phyloP scores from a whole-genome alignment of 2,329 filamentous ascomycete species.

The Cercospora sp. region DNA sequence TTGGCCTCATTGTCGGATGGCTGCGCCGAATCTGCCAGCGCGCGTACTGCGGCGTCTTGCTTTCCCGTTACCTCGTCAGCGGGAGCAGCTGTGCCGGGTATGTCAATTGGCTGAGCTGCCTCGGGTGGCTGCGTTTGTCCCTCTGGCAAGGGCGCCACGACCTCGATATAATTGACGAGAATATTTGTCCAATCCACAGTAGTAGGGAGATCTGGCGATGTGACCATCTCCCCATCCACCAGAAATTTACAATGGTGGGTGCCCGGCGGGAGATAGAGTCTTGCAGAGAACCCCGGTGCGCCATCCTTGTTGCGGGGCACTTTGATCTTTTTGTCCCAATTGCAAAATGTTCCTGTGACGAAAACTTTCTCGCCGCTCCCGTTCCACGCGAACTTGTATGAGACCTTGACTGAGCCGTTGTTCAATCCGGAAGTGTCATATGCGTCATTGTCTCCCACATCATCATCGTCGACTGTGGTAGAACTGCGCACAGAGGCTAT shows the following conservation, averaged over 20 bases:
- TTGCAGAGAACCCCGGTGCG: constrained; percentile 64
- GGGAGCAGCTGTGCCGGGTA: constrained; percentile 33
- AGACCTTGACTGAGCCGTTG: constrained; percentile 74
- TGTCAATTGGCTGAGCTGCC: constrained; percentile 36
- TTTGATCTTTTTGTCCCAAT: constrained; percentile 93
- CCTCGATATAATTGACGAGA: constrained; percentile 96
- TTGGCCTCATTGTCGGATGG: constrained; percentile 30
- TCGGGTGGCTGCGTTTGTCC: constrained; percentile 30
- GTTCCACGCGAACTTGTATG: constrained; percentile 83
- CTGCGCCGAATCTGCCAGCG: constrained; percentile 51
- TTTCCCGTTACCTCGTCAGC: constrained; percentile 28
- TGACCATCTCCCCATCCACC: constrained; percentile 90
- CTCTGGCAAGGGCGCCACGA: constrained; percentile 45
- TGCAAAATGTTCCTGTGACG: constrained; percentile 94
- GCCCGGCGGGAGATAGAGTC: constrained; percentile 81
- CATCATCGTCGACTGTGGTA: constrained; percentile 68
- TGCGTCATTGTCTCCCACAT: constrained; percentile 66
- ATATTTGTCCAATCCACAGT: constrained; percentile 98
- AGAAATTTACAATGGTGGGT: constrained; percentile 97
- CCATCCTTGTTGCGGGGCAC: constrained; percentile 68
- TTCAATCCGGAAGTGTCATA: constrained; percentile 59
- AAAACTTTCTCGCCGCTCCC: constrained; percentile 80
- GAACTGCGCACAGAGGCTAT: constrained; percentile 57
- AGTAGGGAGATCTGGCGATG: constrained; percentile 81
- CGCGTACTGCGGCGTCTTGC: constrained; percentile 46